Percentiles rank a stretch among this genome's conserved stretches.
phyloP scores from a whole-genome alignment of 2,329 filamentous ascomycete species.

The Cyclaneusma minus region DNA sequence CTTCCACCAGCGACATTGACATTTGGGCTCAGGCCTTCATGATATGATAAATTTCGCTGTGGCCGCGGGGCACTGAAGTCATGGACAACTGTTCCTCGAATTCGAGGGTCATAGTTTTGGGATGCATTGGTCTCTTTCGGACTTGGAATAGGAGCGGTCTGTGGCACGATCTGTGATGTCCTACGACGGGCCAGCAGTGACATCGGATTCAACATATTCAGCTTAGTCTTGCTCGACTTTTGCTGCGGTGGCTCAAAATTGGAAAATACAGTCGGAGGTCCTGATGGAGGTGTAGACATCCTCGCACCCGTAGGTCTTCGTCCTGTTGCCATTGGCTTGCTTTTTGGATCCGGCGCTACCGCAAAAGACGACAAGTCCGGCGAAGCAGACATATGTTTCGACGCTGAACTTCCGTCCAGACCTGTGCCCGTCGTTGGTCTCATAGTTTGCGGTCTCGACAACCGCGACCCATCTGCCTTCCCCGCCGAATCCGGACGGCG shows the following conservation, averaged over 20 bases:
- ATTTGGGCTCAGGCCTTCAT: conserved; percentile 1
- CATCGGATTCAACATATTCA: conserved; percentile 24
- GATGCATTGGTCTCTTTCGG: conserved; percentile 13
- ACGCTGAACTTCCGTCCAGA: conserved; percentile 5
- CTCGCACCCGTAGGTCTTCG: conserved; percentile 12
- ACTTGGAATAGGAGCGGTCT: conserved; percentile 13
- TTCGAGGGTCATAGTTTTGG: conserved; percentile 42
- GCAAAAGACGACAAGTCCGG: too few species aligned
- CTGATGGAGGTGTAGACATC: conserved; percentile 14
- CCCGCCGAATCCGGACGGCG: conserved; percentile 12
- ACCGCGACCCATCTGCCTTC: conserved; percentile 7
- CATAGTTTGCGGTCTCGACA: conserved; percentile 7
- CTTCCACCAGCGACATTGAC: conserved; percentile 4
- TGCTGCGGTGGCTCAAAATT: conserved; percentile 11
- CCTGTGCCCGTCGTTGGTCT: background rate
- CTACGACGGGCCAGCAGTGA: conserved; percentile 18
- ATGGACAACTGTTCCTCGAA: conserved; percentile 47
- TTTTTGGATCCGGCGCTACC: conserved; percentile 7
- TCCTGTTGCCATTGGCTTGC: conserved; percentile 7
- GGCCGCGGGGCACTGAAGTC: conserved; percentile 48
- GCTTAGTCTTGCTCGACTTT: conserved; percentile 14
- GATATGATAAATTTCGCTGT: conserved; percentile 22
- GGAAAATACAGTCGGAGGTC: conserved; percentile 5
- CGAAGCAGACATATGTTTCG: conserved; percentile 7
- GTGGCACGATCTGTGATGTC: conserved; percentile 16